Base-by-base conservation (phyloP, 305 asterid genomes). In the Caryopteris hybrid region DNA sequence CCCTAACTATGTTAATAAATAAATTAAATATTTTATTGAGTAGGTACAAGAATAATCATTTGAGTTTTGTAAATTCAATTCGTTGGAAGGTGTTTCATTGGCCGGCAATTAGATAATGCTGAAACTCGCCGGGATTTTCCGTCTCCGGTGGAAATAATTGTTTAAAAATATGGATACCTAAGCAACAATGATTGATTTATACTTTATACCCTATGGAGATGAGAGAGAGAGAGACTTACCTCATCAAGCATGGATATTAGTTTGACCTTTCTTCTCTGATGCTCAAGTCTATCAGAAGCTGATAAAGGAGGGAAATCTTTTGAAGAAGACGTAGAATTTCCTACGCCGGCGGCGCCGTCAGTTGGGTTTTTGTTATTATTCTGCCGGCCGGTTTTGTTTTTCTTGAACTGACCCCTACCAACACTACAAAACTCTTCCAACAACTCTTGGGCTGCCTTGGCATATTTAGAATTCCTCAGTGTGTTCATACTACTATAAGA, bases 191-290 rank as follows among this genome's bases (percentile, higher is more conserved):
- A 80, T 81, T 83, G 80, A 78, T 16, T 71, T 51, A 47, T 74
- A 78, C n/a, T 52, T 21, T n/a, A 45, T 38, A 9, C 3, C 58
- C 41, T 56, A n/a, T n/a, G n/a, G n/a, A n/a, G n/a, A n/a, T n/a
- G 61, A 43, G 61, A 48, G 5, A 42, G 48, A 36, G 67, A 70
- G 66, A 56, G 73, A 84, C 96, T 38, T 84, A 79, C 99, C 99
- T 94, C 99, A 68, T 94, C 97, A 72, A 90, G 97, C 84, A 81
- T 81, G 51, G 85, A 68, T 68, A 83, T 43, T 3, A 84, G 79
- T 79, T 93, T 93, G 96, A 90, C 95, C 89, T 93, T 93, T 74
- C 97, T 83, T 48, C 95, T 75, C 69, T 90, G 97, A 75, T 93
- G 96, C 52, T 93, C 99, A 21, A 90, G 80, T 74, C 90, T 80